Evolutionary conservation across 768 basidiomycete species (phyloP).

Genomic region (Pleurotus citrinopileatus): DNA sequence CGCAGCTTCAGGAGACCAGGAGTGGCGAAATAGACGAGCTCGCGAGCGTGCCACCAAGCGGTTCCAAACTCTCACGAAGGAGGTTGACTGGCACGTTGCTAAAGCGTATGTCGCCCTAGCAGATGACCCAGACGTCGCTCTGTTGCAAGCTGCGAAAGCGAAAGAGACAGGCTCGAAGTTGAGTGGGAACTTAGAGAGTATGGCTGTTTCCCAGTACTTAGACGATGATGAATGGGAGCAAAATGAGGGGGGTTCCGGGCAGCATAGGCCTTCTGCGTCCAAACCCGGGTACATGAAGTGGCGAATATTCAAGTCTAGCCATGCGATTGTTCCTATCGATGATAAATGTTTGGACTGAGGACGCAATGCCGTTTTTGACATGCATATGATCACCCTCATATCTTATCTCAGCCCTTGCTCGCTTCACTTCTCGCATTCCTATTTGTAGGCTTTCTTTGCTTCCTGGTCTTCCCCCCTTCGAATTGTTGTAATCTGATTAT

Average conservation of each 20-base stretch:
- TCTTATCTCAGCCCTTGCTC: no score
- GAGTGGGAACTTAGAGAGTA: constrained; percentile 33
- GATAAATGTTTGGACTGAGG: no score
- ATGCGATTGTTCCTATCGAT: no score
- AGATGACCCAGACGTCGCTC: constrained; percentile 34
- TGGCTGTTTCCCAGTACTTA: constrained; percentile 58
- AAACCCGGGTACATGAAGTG: no score
- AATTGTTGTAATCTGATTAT: no score
- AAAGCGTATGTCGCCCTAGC: constrained; percentile 71
- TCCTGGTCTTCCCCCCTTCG: no score
- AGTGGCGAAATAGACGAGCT: constrained; percentile 38
- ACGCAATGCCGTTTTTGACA: no score
- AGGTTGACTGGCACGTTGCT: constrained; percentile 64
- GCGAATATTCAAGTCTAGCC: no score
- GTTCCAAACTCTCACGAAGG: constrained; percentile 65
- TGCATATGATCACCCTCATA: no score
- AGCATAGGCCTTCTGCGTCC: constrained; percentile 12
- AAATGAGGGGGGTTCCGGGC: constrained; percentile 26
- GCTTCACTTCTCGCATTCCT: no score
- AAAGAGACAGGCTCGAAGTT: constrained; percentile 21
- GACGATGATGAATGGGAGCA: constrained; percentile 74
- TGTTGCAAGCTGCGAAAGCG: constrained; percentile 18
- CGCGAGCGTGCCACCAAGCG: constrained; percentile 58
- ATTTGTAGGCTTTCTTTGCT: no score
- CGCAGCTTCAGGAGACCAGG: constrained; percentile 25